Evolutionary conservation across 2,329 filamentous ascomycete species (phyloP), one percentile per base, ranked within the genome.

Genomic region (Cladosporium halotolerans): DNA sequence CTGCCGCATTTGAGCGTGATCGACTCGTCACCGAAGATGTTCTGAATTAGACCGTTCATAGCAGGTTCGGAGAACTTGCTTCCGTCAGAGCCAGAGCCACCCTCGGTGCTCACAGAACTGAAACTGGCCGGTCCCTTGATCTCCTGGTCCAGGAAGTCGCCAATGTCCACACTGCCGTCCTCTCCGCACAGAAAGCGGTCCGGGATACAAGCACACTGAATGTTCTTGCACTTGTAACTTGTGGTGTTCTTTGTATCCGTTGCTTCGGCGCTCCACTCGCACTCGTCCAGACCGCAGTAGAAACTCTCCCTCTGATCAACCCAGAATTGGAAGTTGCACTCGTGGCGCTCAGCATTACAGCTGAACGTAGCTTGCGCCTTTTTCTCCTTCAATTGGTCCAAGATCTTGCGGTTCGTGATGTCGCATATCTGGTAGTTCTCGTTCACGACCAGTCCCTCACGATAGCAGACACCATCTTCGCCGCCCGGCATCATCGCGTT

Each of bases 241-340:
- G 92, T 97, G 52, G 80, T 84, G 72, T 99, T 99, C 63, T 82
- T 80, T 49, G 80, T 75, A 33, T 84, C 79, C 52, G 82, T 79
- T 55, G 84, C 85, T 54, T 87, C 79, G 67, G 86, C 82, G 47
- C 73, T 79, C 63, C 88, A 93, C 13, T 81, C 72, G 74, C 93
- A 99, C 13, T 85, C 85, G 64, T 89, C 83, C 55, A 99, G 77
- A 58, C 86, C 84, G 73, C 95, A 99, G 72, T 95, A 99, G 76
- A 99, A 99, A 1, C 93, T 97, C 72, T 99, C 93, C 58, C 81
- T 78, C 61, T 92, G 82, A 62, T 95, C 91, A 45, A 99, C 89
- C 92, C 93, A 99, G 73, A 99, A 99, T 72, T 99, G 93, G 62
- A 99, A 99, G 68, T 96, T 93, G 66, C 93, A 99, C 16, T 86